Evolutionary conservation across 129 eudicot species (phyloP).

Genomic region (Gnaphalium uliginosum): DNA sequence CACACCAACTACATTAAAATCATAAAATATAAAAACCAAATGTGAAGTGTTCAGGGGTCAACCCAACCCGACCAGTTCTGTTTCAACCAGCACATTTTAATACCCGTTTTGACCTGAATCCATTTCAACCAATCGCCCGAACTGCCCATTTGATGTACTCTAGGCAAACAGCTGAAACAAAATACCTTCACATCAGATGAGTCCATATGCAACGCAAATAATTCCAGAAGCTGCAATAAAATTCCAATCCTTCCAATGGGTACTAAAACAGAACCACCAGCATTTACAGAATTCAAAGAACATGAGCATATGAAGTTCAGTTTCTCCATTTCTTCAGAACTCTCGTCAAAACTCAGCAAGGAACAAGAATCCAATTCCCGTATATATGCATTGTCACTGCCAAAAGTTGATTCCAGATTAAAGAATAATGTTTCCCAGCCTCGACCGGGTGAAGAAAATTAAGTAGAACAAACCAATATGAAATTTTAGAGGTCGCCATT

Average conservation of each 20-base stretch:
- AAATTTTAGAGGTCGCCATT: neutral
- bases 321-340: conserved; percentile 67
- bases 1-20: neutral
- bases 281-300: conserved; percentile 52
- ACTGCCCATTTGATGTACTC: neutral
- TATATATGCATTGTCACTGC: conserved; percentile 38
- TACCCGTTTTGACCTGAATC: neutral
- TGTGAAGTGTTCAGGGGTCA: neutral
- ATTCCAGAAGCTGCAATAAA: conserved; percentile 76
- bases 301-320: conserved; percentile 66
- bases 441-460: neutral
- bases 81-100: neutral
- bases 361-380: conserved; percentile 25
- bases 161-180: conserved; percentile 1
- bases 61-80: neutral
- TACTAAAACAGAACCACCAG: conserved; percentile 87
- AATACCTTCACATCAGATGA: conserved; percentile 57
- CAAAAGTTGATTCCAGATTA: conserved; percentile 21
- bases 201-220: conserved; percentile 46
- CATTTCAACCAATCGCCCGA: neutral
- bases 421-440: conserved; percentile 14
- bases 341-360: conserved; percentile 48
- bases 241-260: conserved; percentile 75
- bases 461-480: neutral
- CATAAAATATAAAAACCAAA: neutral